Conservation (phyloP, 345 rosid genomes). For the Moricandia moricandioides region DNA sequence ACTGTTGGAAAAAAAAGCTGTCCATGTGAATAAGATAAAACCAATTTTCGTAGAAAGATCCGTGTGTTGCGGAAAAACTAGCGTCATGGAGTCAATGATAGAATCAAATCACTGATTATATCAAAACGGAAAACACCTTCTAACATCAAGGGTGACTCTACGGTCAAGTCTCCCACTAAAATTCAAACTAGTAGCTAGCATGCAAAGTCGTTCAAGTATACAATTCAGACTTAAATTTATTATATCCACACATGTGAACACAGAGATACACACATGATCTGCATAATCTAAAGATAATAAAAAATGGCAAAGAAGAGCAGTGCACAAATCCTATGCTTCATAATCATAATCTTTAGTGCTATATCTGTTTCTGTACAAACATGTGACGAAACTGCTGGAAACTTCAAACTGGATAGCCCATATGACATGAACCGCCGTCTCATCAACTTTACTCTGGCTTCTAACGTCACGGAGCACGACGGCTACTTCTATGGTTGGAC, state of each 20-base stretch:
- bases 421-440: conserved; percentile 31
- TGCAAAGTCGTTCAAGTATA: neutral
- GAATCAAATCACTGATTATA: neutral
- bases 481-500: neutral
- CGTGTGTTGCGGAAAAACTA: neutral
- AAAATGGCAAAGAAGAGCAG: neutral
- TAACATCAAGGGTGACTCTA: neutral
- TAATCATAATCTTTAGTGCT: neutral
- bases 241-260: neutral
- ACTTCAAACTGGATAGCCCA: conserved; percentile 26
- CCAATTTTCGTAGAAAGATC: neutral
- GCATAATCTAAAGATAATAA: neutral
- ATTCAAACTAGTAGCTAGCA: neutral
- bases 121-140: neutral
- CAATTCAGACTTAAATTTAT: neutral
- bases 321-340: neutral
- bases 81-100: neutral
- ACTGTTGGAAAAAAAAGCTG: neutral
- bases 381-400: neutral
- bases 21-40: neutral
- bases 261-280: neutral
- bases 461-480: neutral
- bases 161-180: neutral
- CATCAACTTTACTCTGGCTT: conserved; percentile 2
- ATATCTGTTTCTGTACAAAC: conserved; percentile 15